These are phyloP conservation scores for Tuber indicum DNA, from an alignment of 495 filamentous ascomycete species.

Conservation along the genomic window DNA sequence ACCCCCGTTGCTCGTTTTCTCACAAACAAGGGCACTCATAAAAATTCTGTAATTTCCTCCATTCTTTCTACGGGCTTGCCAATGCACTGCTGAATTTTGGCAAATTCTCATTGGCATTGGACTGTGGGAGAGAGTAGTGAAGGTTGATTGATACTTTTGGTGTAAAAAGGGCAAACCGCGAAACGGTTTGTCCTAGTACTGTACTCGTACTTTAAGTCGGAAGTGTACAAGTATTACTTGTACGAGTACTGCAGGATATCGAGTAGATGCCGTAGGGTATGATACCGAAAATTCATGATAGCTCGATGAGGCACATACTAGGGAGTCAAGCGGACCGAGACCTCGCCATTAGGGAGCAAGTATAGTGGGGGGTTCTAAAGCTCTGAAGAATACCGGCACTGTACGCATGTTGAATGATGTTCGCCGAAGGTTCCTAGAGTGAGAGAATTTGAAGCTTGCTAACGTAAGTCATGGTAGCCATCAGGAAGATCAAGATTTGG, in stretches of 20 bases:
- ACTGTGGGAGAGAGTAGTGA: too few relatives aligned
- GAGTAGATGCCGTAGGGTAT: neutral
- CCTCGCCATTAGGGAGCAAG: neutral
- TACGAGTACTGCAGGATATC: neutral
- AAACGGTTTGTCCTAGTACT: too few relatives aligned
- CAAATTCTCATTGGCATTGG: too few relatives aligned
- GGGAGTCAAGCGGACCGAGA: neutral
- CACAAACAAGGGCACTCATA: too few relatives aligned
- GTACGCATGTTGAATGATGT: neutral
- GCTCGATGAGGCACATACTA: neutral
- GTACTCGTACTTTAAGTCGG: too few relatives aligned
- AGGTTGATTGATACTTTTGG: too few relatives aligned
- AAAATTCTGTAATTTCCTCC: too few relatives aligned
- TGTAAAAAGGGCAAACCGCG: too few relatives aligned
- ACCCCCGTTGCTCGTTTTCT: too few relatives aligned
- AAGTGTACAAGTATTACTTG: too few relatives aligned
- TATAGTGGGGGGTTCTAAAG: neutral
- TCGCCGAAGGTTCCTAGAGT: neutral
- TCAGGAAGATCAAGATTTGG: neutral
- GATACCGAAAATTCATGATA: neutral
- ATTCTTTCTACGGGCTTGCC: too few relatives aligned
- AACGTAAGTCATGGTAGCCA: neutral
- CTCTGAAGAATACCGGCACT: neutral
- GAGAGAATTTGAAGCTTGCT: neutral
- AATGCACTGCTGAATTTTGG: too few relatives aligned